phyloP scores from a whole-genome alignment of 352 stramenopile species.

The Phytophthora megakarya region DNA sequence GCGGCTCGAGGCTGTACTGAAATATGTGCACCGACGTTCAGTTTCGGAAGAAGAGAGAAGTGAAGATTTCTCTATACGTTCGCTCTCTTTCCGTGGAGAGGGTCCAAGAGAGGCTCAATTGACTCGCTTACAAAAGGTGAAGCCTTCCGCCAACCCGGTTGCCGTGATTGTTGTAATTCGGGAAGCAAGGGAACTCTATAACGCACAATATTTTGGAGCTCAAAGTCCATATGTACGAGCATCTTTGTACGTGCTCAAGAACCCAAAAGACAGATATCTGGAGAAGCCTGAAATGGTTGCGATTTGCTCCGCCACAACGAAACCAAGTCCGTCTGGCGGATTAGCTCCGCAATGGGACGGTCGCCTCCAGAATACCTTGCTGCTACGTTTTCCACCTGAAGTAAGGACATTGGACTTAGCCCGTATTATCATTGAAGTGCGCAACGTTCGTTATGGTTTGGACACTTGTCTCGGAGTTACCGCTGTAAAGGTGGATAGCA shows the following conservation, averaged over 20 bases:
- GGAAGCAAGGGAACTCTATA: slow-evolving; percentile 81
- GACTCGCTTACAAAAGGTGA: slow-evolving; percentile 75
- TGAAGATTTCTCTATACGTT: slow-evolving; percentile 66
- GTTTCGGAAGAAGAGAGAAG: slow-evolving; percentile 48
- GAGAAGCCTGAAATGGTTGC: slow-evolving; percentile 81
- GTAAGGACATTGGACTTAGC: slow-evolving; percentile 65
- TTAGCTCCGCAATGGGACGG: slow-evolving; percentile 75
- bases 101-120: slow-evolving; percentile 51
- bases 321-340: slow-evolving; percentile 77
- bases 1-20: slow-evolving; percentile 66
- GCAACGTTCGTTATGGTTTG: slow-evolving; percentile 83
- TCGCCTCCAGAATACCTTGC: slow-evolving; percentile 79
- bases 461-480: slow-evolving; percentile 86
- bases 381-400: slow-evolving; percentile 74
- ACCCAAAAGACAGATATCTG: slow-evolving; percentile 74
- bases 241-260: slow-evolving; percentile 85
- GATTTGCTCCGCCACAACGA: slow-evolving; percentile 78
- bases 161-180: slow-evolving; percentile 83
- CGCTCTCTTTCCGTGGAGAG: slow-evolving; percentile 67
- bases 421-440: slow-evolving; percentile 85
- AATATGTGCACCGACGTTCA: slow-evolving; percentile 74
- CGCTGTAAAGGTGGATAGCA: slow-evolving; percentile 80
- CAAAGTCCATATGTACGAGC: slow-evolving; percentile 86
- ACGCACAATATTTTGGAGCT: slow-evolving; percentile 84
- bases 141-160: slow-evolving; percentile 76